phyloP scores from a whole-genome alignment of 106 monocot species.

The Platanthera zijinensis region DNA sequence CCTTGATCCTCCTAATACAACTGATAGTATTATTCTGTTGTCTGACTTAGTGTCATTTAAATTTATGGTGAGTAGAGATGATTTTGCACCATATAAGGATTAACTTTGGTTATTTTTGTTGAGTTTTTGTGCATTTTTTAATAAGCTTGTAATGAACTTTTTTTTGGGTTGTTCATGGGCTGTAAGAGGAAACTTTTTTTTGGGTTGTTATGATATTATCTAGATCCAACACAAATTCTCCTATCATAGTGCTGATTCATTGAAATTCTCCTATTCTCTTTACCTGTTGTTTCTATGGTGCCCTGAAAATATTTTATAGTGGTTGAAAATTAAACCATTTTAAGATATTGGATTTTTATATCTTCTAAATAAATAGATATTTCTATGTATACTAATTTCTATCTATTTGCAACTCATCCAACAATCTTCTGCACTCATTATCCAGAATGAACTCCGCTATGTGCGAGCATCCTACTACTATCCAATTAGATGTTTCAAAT shows the following conservation, averaged over 20 bases:
- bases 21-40: not conserved
- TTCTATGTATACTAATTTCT: too few species aligned
- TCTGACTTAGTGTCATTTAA: not conserved
- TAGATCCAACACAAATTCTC: not conserved
- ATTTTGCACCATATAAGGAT: not conserved
- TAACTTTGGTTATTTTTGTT: not conserved
- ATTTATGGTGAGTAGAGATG: not conserved
- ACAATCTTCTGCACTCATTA: too few species aligned
- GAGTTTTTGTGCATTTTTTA: not conserved
- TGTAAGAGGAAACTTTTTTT: not conserved
- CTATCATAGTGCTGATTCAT: not conserved
- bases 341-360: too few species aligned
- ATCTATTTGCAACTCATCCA: too few species aligned
- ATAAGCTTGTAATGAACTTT: not conserved
- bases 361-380: too few species aligned
- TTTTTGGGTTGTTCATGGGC: not conserved
- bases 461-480: too few species aligned
- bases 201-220: not conserved
- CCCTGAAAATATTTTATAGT: not conserved
- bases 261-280: not conserved
- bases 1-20: not conserved
- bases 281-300: not conserved
- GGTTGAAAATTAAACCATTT: not conserved
- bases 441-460: too few species aligned
- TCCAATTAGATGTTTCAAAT: too few species aligned